A percentile compares a stretch with the other conserved stretches of the same genome.
These are phyloP conservation scores for Vinca minor DNA, from an alignment of 257 asterid species.

Conservation along the genomic window DNA sequence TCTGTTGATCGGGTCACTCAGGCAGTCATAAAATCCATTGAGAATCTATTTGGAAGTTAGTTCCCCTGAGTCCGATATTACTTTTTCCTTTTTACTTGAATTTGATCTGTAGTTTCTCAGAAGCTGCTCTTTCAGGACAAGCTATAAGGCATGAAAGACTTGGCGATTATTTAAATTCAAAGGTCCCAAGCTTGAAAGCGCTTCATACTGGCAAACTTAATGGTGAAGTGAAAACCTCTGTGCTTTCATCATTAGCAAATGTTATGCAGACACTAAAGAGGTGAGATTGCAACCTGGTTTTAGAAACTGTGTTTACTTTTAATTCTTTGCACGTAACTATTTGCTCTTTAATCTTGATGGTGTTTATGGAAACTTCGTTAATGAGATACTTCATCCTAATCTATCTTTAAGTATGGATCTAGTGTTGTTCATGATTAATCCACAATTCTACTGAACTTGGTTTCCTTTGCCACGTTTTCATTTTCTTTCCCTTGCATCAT, in stretches of 20 bases:
- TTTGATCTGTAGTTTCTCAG: conserved; percentile 22
- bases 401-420: not conserved
- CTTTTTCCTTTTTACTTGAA: conserved; percentile 6
- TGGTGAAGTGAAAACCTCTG: conserved; percentile 45
- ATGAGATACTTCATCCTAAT: not conserved
- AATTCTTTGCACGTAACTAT: not conserved
- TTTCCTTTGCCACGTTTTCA: not conserved
- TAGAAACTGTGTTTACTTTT: not conserved
- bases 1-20: conserved; percentile 51
- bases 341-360: not conserved
- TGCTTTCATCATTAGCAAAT: conserved; percentile 42
- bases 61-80: not conserved
- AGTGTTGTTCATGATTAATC: not conserved
- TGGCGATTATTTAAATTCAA: conserved; percentile 52
- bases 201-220: conserved; percentile 37
- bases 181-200: conserved; percentile 71
- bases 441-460: not conserved
- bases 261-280: conserved; percentile 63
- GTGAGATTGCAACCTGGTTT: conserved; percentile 38
- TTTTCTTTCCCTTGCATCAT: not conserved
- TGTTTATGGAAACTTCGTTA: not conserved
- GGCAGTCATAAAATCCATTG: conserved; percentile 60
- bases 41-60: conserved; percentile 86
- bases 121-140: conserved; percentile 65
- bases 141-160: conserved; percentile 74